These are phyloP conservation scores for Senna siamea DNA, from an alignment of 306 rosid species.

Conservation along the genomic window DNA sequence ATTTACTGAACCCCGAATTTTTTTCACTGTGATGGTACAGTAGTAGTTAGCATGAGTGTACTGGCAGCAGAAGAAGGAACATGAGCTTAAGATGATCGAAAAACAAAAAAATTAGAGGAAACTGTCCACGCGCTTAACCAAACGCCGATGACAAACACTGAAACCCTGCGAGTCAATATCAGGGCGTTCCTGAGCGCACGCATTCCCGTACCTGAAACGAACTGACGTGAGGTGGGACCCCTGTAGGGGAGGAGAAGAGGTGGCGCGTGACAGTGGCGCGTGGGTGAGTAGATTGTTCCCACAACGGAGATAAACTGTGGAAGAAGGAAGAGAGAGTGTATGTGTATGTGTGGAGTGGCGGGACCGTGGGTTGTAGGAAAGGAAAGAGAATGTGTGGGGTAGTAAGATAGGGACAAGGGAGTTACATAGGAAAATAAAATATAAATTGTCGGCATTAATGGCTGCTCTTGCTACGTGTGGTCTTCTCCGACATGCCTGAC, in stretches of 20 bases:
- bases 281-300: neutral
- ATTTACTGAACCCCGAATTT: slow-evolving; percentile 27
- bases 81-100: slow-evolving; percentile 27
- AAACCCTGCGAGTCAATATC: slow-evolving; percentile 46
- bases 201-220: slow-evolving; percentile 60
- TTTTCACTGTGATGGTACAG: slow-evolving; percentile 32
- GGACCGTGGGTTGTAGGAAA: neutral
- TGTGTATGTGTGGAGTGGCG: too few species aligned
- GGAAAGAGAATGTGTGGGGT: slow-evolving; percentile 12
- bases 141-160: slow-evolving; percentile 32
- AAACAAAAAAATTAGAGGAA: neutral
- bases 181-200: slow-evolving; percentile 48
- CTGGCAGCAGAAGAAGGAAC: slow-evolving; percentile 17
- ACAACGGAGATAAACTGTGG: too few species aligned
- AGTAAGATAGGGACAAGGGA: slow-evolving; percentile 41
- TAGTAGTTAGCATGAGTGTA: slow-evolving; percentile 16
- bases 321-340: too few species aligned
- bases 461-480: slow-evolving; percentile 61
- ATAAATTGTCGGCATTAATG: slow-evolving; percentile 64
- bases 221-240: slow-evolving; percentile 51
- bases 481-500: slow-evolving; percentile 63
- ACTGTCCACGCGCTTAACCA: slow-evolving; percentile 39
- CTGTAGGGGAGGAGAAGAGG: neutral
- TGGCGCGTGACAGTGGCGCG: slow-evolving; percentile 65
- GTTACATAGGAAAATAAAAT: slow-evolving; percentile 53